Conservation (phyloP, 2,329 filamentous ascomycete genomes). For the Diplodia intermedia region DNA sequence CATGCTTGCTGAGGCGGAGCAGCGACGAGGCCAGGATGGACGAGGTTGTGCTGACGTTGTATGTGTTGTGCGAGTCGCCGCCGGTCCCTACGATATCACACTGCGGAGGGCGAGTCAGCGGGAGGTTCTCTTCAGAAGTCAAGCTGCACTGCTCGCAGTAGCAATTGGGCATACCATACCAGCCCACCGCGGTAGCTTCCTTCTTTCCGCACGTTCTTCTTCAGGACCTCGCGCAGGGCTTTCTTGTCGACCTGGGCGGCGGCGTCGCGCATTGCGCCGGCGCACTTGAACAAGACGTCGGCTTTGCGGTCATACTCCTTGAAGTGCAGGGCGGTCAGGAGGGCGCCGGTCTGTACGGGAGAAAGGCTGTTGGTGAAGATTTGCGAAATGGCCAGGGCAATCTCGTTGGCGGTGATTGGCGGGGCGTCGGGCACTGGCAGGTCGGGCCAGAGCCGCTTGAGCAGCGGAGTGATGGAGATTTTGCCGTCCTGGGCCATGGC, state of each 20-base stretch:
- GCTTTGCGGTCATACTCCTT: slow-evolving; percentile 83
- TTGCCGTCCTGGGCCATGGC: slow-evolving; percentile 41
- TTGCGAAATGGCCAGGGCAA: slow-evolving; percentile 85
- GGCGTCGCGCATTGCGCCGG: slow-evolving; percentile 80
- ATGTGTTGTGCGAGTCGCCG: slow-evolving; percentile 95
- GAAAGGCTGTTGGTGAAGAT: slow-evolving; percentile 92
- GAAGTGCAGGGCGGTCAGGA: slow-evolving; percentile 91
- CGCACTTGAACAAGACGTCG: slow-evolving; percentile 86
- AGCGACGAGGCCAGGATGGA: slow-evolving; percentile 89
- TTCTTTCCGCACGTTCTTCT: slow-evolving; percentile 66
- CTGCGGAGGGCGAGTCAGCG: slow-evolving; percentile 44
- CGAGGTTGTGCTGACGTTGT: slow-evolving; percentile 95
- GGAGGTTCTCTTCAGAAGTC: background rate
- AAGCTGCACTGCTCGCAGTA: slow-evolving; percentile 12
- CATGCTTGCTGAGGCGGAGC: slow-evolving; percentile 90
- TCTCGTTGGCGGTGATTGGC: slow-evolving; percentile 74
- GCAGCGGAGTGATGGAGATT: slow-evolving; percentile 70
- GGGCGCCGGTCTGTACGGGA: slow-evolving; percentile 83
- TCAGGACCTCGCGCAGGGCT: slow-evolving; percentile 67
- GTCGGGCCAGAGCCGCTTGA: slow-evolving; percentile 73
- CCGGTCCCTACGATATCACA: slow-evolving; percentile 97
- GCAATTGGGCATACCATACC: slow-evolving; percentile 60
- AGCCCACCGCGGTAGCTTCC: slow-evolving; percentile 83
- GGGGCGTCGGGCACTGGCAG: slow-evolving; percentile 53
- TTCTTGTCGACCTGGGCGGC: slow-evolving; percentile 73